Evolutionary conservation across 2,329 filamentous ascomycete genomes (phyloP).

Genomic region (Aspergillaceae sp.): DNA sequence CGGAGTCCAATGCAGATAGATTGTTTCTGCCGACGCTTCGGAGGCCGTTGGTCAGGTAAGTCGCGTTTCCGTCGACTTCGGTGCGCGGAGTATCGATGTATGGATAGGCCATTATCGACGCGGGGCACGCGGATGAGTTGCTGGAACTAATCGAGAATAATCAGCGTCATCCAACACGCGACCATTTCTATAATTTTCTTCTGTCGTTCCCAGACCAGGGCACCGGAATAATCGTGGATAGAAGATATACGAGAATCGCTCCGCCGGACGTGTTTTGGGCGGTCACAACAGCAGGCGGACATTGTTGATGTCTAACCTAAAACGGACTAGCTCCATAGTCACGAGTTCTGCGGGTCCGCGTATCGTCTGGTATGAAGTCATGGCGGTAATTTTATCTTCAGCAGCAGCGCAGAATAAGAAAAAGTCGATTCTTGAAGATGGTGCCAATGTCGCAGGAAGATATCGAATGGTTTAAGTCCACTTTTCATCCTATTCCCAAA

Average conservation of each 20-base stretch:
- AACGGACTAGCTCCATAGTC: constrained; percentile 21
- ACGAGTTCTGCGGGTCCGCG: constrained; percentile 14
- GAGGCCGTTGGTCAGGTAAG: constrained; percentile 60
- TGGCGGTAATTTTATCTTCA: constrained; percentile 12
- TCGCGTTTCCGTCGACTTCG: constrained; percentile 68
- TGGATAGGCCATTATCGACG: constrained; percentile 52
- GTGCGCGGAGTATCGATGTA: constrained; percentile 82
- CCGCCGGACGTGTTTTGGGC: constrained; percentile 26
- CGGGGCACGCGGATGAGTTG: constrained; percentile 9
- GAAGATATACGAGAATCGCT: constrained; percentile 5
- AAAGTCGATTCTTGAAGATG: constrained; percentile 20
- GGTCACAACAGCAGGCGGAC: constrained; percentile 12
- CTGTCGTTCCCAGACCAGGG: not conserved
- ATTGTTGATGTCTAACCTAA: constrained; percentile 36
- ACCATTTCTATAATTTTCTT: constrained; percentile 14
- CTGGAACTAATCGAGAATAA: constrained; percentile 2
- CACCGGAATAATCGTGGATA: not conserved
- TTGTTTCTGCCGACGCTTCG: constrained; percentile 43
- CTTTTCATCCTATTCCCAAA: constrained; percentile 57
- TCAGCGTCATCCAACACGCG: constrained; percentile 15
- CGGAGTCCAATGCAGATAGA: constrained; percentile 59
- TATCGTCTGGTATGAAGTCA: constrained; percentile 27
- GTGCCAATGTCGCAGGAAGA: constrained; percentile 45
- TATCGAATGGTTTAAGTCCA: constrained; percentile 58
- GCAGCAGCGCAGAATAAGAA: not conserved